phyloP scores from a whole-genome alignment of 306 rosid genomes.

The Quercus wislizeni region DNA sequence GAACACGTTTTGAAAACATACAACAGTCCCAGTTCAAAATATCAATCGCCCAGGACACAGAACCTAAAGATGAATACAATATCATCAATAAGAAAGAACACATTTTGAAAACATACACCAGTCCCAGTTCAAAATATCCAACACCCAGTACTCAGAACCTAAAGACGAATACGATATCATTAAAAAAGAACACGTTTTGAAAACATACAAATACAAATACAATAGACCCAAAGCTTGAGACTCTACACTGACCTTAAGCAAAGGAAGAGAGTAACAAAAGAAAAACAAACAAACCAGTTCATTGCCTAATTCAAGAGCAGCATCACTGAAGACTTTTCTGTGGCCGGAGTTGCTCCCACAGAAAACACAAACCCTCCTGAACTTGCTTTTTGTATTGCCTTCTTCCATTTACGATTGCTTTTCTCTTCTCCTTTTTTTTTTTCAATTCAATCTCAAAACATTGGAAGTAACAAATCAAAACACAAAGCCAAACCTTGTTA shows the following conservation, averaged over 20 bases:
- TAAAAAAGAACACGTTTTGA: constrained; percentile 9
- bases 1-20: constrained; percentile 7
- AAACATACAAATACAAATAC: neutral
- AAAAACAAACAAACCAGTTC: constrained; percentile 58
- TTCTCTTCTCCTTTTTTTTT: constrained; percentile 17
- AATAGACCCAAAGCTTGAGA: neutral
- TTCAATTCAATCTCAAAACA: constrained; percentile 34
- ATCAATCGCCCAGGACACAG: constrained; percentile 16
- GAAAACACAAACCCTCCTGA: constrained; percentile 79
- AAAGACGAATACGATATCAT: neutral
- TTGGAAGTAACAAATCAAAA: constrained; percentile 19
- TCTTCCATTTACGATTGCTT: constrained; percentile 64
- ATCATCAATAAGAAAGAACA: constrained; percentile 7
- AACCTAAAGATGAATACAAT: neutral
- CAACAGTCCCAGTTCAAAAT: constrained; percentile 7
- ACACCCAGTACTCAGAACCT: constrained; percentile 14
- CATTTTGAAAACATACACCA: constrained; percentile 1
- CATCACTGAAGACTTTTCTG: constrained; percentile 72
- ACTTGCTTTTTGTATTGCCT: constrained; percentile 53
- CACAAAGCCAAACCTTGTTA: constrained; percentile 12
- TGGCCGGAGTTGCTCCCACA: constrained; percentile 95
- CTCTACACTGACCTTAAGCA: constrained; percentile 18
- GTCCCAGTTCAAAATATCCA: constrained; percentile 16
- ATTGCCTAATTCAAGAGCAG: constrained; percentile 82
- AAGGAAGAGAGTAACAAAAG: constrained; percentile 13